These are phyloP conservation scores for Lipomyces japonicus DNA, from an alignment of 805 yeast species.

Conservation along the genomic window DNA sequence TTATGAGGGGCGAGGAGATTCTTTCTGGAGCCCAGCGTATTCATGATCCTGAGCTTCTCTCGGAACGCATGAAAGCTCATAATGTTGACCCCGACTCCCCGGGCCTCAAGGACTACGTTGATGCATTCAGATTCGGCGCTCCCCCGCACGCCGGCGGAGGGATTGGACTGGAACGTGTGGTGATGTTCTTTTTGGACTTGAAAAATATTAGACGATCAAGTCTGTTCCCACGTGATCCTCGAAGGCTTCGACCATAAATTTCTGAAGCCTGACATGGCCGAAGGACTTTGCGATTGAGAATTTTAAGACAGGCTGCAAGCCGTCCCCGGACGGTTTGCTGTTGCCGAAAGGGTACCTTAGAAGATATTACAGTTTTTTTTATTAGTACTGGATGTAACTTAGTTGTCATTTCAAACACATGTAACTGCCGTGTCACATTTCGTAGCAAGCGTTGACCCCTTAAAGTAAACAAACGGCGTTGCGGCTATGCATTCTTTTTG, in stretches of 20 bases:
- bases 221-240: slow-evolving; percentile 98
- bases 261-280: no score
- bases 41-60: slow-evolving; percentile 83
- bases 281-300: no score
- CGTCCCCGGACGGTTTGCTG: no score
- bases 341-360: no score
- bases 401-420: no score
- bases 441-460: no score
- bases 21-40: slow-evolving; percentile 99
- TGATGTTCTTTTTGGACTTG: slow-evolving; percentile 95
- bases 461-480: no score
- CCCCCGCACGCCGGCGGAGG: slow-evolving; percentile 99
- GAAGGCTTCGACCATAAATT: slow-evolving; percentile 70
- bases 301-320: no score
- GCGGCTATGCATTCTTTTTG: no score
- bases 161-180: slow-evolving; percentile 97
- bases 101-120: slow-evolving; percentile 86
- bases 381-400: no score
- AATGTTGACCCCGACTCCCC: slow-evolving; percentile 76
- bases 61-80: slow-evolving; percentile 75
- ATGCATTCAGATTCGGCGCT: slow-evolving; percentile 91
- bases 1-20: slow-evolving; percentile 99
- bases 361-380: no score
- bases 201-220: slow-evolving; percentile 99
- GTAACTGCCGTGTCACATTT: no score